Conservation (phyloP, 2,329 filamentous ascomycete genomes). For the Xylaria sp. region DNA sequence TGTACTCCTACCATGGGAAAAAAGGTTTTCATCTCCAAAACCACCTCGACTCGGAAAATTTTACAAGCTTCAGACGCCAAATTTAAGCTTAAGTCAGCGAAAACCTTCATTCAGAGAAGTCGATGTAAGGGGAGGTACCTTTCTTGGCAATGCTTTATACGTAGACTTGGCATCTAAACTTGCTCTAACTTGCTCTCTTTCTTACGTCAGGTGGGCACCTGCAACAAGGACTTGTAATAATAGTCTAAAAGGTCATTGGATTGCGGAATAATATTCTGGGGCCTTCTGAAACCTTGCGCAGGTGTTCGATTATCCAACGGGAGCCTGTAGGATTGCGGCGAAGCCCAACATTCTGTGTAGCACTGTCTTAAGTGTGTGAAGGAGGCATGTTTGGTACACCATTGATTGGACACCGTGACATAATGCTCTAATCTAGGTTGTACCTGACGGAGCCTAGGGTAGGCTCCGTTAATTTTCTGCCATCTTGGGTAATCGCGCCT, state of each 20-base stretch:
- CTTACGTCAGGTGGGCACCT: neutral
- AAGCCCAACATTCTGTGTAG: too few relatives aligned
- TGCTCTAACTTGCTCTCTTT: conserved; percentile 24
- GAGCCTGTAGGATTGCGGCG: too few relatives aligned
- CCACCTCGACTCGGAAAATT: too few relatives aligned
- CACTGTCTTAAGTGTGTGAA: too few relatives aligned
- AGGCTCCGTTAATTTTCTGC: conserved; percentile 11
- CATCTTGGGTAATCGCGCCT: neutral
- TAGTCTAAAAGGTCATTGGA: too few relatives aligned
- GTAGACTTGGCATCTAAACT: conserved; percentile 20
- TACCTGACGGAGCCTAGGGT: neutral
- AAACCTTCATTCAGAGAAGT: neutral
- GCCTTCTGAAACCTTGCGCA: too few relatives aligned
- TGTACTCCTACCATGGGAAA: neutral
- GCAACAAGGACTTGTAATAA: too few relatives aligned
- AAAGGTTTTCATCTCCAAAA: neutral
- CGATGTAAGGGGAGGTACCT: neutral
- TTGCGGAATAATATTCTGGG: too few relatives aligned
- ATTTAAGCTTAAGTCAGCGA: conserved; percentile 1
- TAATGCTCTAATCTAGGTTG: neutral
- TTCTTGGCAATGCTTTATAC: neutral
- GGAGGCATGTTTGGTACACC: too few relatives aligned
- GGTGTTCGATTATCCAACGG: too few relatives aligned
- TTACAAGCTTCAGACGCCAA: neutral
- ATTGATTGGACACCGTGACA: conserved; percentile 6